These are phyloP conservation scores for Zygotorulaspora florentina DNA, from an alignment of 805 yeast genomes.

Conservation along the genomic window DNA sequence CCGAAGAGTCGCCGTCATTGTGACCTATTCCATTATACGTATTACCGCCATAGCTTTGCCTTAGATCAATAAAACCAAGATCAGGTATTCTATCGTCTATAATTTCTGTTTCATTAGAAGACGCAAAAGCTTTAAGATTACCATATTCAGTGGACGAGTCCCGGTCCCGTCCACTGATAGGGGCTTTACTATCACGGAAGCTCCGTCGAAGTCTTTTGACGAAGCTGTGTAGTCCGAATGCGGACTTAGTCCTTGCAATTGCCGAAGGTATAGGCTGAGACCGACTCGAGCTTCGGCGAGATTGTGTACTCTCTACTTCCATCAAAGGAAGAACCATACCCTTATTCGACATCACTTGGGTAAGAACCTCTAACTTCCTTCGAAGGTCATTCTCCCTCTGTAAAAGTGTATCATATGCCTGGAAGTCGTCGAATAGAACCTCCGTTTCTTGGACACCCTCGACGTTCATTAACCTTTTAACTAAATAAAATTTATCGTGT, in stretches of 20 bases:
- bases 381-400: conserved; percentile 29
- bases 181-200: neutral
- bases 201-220: neutral
- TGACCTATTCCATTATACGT: neutral
- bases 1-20: neutral
- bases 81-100: conserved; percentile 13
- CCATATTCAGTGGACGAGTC: neutral
- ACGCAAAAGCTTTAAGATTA: neutral
- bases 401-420: conserved; percentile 29
- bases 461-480: conserved; percentile 10
- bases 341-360: conserved; percentile 4
- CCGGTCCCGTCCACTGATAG: neutral
- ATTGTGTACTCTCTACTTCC: neutral
- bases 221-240: neutral
- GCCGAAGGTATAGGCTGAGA: neutral
- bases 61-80: conserved; percentile 9
- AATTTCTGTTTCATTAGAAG: conserved; percentile 9
- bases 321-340: conserved; percentile 9
- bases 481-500: conserved; percentile 31
- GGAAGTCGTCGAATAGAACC: conserved; percentile 25
- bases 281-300: neutral
- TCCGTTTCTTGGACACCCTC: conserved; percentile 1
- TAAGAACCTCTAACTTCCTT: conserved; percentile 9
- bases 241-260: neutral
- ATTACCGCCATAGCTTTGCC: conserved; percentile 1